phyloP scores from a whole-genome alignment of 2,329 filamentous ascomycete genomes.

The Colletotrichum sp. region DNA sequence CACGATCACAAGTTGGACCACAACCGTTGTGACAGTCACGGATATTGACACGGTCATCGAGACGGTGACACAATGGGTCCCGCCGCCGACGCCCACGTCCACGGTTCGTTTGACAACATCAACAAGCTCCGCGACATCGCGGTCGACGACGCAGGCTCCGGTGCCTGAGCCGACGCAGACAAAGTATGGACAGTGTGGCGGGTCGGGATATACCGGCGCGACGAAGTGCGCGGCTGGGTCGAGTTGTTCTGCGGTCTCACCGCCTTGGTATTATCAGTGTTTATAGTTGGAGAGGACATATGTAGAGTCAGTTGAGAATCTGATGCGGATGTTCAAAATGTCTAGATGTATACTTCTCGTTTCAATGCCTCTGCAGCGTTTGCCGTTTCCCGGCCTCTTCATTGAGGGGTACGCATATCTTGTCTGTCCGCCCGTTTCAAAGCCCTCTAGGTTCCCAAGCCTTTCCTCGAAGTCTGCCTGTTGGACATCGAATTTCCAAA shows the following conservation, averaged over 20 bases:
- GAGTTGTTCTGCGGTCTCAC: slow-evolving; percentile 6
- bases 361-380: too few relatives aligned
- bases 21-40: not conserved
- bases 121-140: not conserved
- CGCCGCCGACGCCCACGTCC: not conserved
- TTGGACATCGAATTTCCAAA: too few relatives aligned
- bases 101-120: not conserved
- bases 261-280: slow-evolving; percentile 14
- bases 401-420: too few relatives aligned
- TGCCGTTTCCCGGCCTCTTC: too few relatives aligned
- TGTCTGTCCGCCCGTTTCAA: too few relatives aligned
- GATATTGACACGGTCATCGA: slow-evolving; percentile 4
- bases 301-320: too few relatives aligned
- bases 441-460: too few relatives aligned
- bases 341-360: too few relatives aligned
- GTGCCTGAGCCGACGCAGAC: slow-evolving; percentile 12
- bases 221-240: slow-evolving; percentile 12
- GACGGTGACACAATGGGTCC: slow-evolving; percentile 14
- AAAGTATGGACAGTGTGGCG: slow-evolving; percentile 19
- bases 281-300: not conserved
- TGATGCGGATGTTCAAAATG: too few relatives aligned
- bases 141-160: slow-evolving; percentile 1
- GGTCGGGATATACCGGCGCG: slow-evolving; percentile 1
- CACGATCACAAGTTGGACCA: slow-evolving; percentile 10
- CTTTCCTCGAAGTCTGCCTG: too few relatives aligned